Percentiles rank a stretch among this genome's conserved stretches.
phyloP scores from a whole-genome alignment of 1,284 basidiomycete genomes.

The Ganoderma boninense region DNA sequence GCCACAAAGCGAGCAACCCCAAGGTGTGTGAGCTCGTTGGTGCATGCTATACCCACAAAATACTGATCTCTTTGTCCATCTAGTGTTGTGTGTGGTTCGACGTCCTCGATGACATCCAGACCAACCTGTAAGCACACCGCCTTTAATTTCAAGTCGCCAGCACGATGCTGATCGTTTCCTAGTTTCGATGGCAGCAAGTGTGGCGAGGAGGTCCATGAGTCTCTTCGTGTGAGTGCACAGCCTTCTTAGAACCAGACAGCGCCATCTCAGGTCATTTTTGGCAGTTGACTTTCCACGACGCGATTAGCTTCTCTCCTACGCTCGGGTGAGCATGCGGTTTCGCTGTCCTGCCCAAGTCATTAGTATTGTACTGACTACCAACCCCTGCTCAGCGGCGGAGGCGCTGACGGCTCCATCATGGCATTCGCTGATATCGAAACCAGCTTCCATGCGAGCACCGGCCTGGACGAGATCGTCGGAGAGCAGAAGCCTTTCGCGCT shows the following conservation, averaged over 20 bases:
- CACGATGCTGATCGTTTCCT: neutral
- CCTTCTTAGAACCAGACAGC: neutral
- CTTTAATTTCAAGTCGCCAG: too few relatives aligned
- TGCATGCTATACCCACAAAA: too few relatives aligned
- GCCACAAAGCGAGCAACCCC: constrained; percentile 41
- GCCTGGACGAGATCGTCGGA: constrained; percentile 41
- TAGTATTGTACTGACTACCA: neutral
- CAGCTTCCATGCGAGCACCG: constrained; percentile 37
- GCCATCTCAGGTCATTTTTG: neutral
- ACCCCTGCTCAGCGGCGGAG: neutral
- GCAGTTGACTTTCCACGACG: constrained; percentile 35
- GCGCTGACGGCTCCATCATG: constrained; percentile 39
- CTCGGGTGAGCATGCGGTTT: constrained; percentile 26
- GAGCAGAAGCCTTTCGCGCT: constrained; percentile 38
- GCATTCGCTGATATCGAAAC: constrained; percentile 38
- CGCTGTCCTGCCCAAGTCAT: neutral
- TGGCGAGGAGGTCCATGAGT: constrained; percentile 40
- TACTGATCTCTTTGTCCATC: neutral
- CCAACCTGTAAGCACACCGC: constrained; percentile 15
- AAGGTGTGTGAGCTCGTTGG: constrained; percentile 26
- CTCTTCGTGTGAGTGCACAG: constrained; percentile 20
- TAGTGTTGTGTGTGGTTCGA: constrained; percentile 31
- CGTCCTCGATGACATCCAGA: constrained; percentile 29
- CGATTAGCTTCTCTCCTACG: constrained; percentile 35
- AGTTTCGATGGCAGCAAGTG: constrained; percentile 31